These are phyloP conservation scores for Didymella arachidicola DNA, from an alignment of 2,329 filamentous ascomycete genomes.

Conservation along the genomic window DNA sequence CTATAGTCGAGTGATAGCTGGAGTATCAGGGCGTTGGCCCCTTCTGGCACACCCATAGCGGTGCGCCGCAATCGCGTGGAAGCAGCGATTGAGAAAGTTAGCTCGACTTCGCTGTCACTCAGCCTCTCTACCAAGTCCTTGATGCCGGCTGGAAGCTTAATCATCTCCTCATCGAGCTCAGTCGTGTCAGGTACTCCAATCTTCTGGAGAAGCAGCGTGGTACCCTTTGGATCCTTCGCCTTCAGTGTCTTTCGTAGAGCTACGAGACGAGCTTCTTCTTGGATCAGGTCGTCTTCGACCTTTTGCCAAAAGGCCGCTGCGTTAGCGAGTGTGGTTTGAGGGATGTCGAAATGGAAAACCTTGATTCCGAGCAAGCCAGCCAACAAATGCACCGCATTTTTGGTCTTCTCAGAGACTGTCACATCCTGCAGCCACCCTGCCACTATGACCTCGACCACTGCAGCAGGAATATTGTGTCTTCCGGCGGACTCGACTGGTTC, in stretches of 20 bases:
- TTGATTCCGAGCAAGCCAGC: conserved; percentile 32
- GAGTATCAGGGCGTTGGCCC: conserved; percentile 35
- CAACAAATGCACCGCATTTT: conserved; percentile 29
- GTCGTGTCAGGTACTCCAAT: conserved; percentile 35
- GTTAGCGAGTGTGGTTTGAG: conserved; percentile 24
- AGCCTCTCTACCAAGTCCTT: conserved; percentile 37
- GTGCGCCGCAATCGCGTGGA: conserved; percentile 36
- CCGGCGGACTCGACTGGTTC: background rate
- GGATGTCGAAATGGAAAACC: conserved; percentile 17
- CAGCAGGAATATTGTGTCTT: conserved; percentile 18
- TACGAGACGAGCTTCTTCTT: conserved; percentile 36
- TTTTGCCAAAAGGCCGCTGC: conserved; percentile 32
- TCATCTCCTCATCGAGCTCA: conserved; percentile 41
- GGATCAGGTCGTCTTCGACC: conserved; percentile 32
- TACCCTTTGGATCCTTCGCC: conserved; percentile 38
- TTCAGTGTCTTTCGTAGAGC: conserved; percentile 35
- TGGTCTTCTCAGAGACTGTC: conserved; percentile 20
- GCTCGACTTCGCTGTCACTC: conserved; percentile 36
- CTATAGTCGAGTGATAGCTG: conserved; percentile 30
- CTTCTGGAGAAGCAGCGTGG: conserved; percentile 32
- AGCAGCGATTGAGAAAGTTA: conserved; percentile 37
- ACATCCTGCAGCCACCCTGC: conserved; percentile 37
- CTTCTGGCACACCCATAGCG: conserved; percentile 35
- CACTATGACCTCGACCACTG: conserved; percentile 37
- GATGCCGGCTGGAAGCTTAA: conserved; percentile 31